Evolutionary conservation across 2,329 filamentous ascomycete genomes (phyloP).

Genomic region (Coniochaeta hoffmannii): DNA sequence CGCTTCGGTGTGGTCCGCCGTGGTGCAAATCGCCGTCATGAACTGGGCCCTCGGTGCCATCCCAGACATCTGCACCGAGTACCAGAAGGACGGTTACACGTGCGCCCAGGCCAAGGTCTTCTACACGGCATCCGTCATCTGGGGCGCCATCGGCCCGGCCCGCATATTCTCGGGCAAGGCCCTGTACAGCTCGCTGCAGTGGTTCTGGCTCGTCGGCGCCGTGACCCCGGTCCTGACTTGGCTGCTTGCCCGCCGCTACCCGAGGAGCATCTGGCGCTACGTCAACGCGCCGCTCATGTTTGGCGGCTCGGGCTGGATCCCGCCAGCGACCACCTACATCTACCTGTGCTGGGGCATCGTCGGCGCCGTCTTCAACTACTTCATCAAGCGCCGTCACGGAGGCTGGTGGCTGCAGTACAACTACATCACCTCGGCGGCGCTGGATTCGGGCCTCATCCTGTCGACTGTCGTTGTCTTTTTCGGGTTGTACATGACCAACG

Average conservation of each 20-base stretch:
- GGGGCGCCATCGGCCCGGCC: slow-evolving; percentile 64
- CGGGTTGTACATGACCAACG: slow-evolving; percentile 53
- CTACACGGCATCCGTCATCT: slow-evolving; percentile 65
- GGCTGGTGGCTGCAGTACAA: slow-evolving; percentile 77
- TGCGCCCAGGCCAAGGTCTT: slow-evolving; percentile 48
- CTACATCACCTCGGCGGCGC: slow-evolving; percentile 64
- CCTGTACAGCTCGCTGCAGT: slow-evolving; percentile 58
- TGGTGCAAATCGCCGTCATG: slow-evolving; percentile 57
- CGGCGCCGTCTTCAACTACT: slow-evolving; percentile 62
- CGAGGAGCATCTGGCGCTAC: slow-evolving; percentile 55
- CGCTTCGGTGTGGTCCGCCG: slow-evolving; percentile 53
- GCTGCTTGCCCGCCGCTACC: slow-evolving; percentile 53
- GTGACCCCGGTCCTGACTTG: slow-evolving; percentile 56
- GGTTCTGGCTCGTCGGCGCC: slow-evolving; percentile 64
- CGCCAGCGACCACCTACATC: slow-evolving; percentile 63
- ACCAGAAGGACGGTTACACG: slow-evolving; percentile 48
- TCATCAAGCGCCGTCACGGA: slow-evolving; percentile 54
- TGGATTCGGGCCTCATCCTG: slow-evolving; percentile 61
- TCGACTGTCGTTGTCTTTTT: slow-evolving; percentile 65
- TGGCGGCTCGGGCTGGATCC: slow-evolving; percentile 54
- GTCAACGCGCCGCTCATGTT: slow-evolving; percentile 63
- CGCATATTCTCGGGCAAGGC: slow-evolving; percentile 60
- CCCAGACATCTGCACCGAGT: slow-evolving; percentile 47
- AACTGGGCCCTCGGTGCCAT: slow-evolving; percentile 60
- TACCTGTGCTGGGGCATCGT: slow-evolving; percentile 65